Evolutionary conservation across 495 filamentous ascomycete genomes (phyloP).

Genomic region (Pseudotulostoma volvatum): DNA sequence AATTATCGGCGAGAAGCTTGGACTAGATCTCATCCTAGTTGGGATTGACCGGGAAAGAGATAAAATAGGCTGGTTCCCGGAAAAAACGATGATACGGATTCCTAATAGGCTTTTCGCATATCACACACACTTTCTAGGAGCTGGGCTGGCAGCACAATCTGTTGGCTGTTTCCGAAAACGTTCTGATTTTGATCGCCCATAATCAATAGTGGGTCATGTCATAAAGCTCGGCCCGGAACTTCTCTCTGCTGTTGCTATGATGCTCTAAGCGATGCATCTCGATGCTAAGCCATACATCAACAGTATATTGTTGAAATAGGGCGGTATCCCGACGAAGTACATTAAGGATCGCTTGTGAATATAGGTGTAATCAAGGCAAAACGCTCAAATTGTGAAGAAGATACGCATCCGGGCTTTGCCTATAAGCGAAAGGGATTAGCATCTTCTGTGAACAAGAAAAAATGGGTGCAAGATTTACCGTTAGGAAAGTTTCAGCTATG

Average conservation of each 20-base stretch:
- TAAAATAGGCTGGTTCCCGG: background rate
- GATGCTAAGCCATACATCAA: slow-evolving; percentile 53
- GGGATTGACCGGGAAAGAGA: background rate
- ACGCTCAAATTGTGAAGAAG: background rate
- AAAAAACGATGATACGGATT: background rate
- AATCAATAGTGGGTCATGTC: background rate
- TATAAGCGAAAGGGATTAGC: background rate
- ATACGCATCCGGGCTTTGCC: background rate
- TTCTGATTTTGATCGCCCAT: background rate
- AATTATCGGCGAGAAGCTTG: background rate
- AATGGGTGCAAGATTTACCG: no score
- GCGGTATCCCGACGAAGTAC: background rate
- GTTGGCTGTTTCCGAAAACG: background rate
- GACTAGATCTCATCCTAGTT: background rate
- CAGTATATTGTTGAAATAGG: slow-evolving; percentile 23
- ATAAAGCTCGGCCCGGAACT: background rate
- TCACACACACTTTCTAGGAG: background rate
- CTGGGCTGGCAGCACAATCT: background rate
- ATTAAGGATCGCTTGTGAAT: background rate
- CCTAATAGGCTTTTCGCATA: background rate
- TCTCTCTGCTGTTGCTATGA: background rate
- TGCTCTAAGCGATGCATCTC: background rate
- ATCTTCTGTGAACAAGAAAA: background rate
- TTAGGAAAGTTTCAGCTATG: no score
- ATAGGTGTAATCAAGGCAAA: background rate